Base-by-base conservation (phyloP, 2,329 filamentous ascomycete species). In the Ilyonectria robusta region DNA sequence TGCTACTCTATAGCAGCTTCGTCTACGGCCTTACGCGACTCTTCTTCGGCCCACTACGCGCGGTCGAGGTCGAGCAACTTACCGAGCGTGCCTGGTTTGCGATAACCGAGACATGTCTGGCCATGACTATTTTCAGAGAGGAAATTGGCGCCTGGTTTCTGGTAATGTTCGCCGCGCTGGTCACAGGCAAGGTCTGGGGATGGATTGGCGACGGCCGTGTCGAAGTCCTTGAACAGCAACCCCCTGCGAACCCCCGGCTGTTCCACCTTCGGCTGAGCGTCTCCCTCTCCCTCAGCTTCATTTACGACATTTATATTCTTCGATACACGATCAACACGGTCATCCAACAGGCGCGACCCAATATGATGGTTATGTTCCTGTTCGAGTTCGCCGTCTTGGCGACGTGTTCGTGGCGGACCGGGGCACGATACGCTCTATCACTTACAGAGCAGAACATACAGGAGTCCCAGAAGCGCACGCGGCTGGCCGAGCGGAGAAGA, bases 351-450 rank as follows among this genome's bases (percentile, higher is more conserved):
- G 94, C 95, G 2, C 88, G 93, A n/a, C 94, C 95, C 0, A 96
- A 97, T 66, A 98, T 99, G 93, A 99, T 98, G 94, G 94, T 99
- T 70, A 98, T 99, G 94, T 99, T 99, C 77, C 90, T 97, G 6
- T 99, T 99, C 75, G 96, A 99, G 80, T 98, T 98, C 78, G 95
- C 95, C 42, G 91, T 99, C 48, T 84, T 98, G 67, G 87, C 90
- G 2, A 92, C 97, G 10, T 91, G 91, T 58, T 97, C 95, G 1
- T 85, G 90, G 59, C 94, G 95, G 54, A 97, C 94, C 0, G 87
- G 89, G 2, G 85, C 90, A 61, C 91, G 95, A 66, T 99, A 99
- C 80, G 80, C 88, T 21, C 87, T 98, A 57, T 93, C 92, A 4
- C 81, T 98, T 48, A 84, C 91, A 9, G 96, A 99, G 80, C 89